Percentiles rank a stretch among this genome's conserved stretches.
phyloP scores from a whole-genome alignment of 2,329 filamentous ascomycete species.

The Simplicillium aogashimaense region DNA sequence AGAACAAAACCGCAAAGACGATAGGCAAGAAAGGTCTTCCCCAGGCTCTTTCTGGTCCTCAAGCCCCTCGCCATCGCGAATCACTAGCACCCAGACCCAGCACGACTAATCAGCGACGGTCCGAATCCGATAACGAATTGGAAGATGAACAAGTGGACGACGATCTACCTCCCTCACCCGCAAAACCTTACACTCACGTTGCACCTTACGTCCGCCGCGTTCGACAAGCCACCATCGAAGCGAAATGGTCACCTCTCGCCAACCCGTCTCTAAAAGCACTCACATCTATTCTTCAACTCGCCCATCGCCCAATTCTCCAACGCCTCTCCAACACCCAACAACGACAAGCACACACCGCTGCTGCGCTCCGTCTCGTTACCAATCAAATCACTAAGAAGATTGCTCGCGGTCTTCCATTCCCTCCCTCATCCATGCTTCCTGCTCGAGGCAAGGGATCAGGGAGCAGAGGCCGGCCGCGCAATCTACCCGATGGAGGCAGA shows the following conservation, averaged over 20 bases:
- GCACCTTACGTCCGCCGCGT: conserved; percentile 40
- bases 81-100: not conserved
- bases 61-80: not conserved
- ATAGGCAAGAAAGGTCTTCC: too few species aligned
- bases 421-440: conserved; percentile 32
- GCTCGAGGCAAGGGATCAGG: conserved; percentile 7
- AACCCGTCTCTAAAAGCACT: conserved; percentile 44
- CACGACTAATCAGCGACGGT: conserved; percentile 12
- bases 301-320: conserved; percentile 52
- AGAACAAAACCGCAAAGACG: not conserved
- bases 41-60: too few species aligned
- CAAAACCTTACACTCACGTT: conserved; percentile 38
- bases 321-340: conserved; percentile 39
- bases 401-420: conserved; percentile 54
- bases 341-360: conserved; percentile 41
- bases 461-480: conserved; percentile 13
- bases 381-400: conserved; percentile 49
- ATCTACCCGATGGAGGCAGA: conserved; percentile 26
- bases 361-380: conserved; percentile 44
- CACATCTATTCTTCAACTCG: conserved; percentile 44
- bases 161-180: conserved; percentile 15
- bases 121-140: conserved; percentile 4
- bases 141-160: conserved; percentile 7
- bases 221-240: conserved; percentile 53
- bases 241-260: conserved; percentile 56